phyloP scores from a whole-genome alignment of 176 grass and related monocot species.

The Cenchrus americanus region DNA sequence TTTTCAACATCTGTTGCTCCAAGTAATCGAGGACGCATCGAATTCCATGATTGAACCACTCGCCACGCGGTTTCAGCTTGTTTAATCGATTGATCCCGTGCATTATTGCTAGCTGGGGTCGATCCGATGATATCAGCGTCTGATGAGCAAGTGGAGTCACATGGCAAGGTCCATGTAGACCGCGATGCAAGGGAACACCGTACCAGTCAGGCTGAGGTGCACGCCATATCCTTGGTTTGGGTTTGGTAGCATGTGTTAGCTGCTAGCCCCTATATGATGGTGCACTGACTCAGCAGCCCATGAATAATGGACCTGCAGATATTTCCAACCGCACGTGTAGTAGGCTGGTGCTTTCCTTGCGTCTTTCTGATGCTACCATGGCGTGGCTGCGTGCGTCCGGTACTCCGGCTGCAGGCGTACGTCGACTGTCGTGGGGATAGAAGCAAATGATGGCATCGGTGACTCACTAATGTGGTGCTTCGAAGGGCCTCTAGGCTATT shows the following conservation, averaged over 20 bases:
- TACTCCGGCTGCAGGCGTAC: background rate
- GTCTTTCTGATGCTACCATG: background rate
- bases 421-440: background rate
- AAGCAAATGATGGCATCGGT: background rate
- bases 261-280: background rate
- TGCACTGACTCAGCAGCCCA: constrained; percentile 35
- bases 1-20: background rate
- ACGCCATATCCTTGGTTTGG: constrained; percentile 29
- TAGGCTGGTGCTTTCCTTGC: background rate
- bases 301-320: background rate
- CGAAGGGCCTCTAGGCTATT: too few species aligned
- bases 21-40: background rate
- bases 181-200: background rate
- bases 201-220: constrained; percentile 38
- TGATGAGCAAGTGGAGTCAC: constrained; percentile 12
- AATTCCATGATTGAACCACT: background rate
- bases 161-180: background rate
- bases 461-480: background rate
- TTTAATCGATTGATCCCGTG: background rate
- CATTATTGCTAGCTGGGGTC: background rate
- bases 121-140: background rate
- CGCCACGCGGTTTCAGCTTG: background rate
- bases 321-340: background rate
- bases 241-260: background rate
- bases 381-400: background rate